A percentile compares a stretch with the other conserved stretches of the same genome.
Conservation (phyloP, 2,329 filamentous ascomycete species). For the Epicoccum nigrum region DNA sequence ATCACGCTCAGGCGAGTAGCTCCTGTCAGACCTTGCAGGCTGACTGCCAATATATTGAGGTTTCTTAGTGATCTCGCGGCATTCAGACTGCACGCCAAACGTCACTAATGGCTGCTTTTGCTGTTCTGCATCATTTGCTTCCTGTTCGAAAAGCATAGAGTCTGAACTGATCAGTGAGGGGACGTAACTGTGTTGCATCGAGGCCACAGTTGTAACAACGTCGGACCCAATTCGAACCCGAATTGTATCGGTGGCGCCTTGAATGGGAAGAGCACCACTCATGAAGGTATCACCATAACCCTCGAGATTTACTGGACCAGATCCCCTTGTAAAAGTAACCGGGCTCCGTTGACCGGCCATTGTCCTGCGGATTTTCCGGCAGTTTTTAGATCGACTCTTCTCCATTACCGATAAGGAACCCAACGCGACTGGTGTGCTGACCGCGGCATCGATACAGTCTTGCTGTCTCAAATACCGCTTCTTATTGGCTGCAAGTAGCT, state of each 20-base stretch:
- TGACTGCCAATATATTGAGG: not conserved
- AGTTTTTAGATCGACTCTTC: slow-evolving; percentile 42
- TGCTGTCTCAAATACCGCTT: slow-evolving; percentile 36
- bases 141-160: slow-evolving; percentile 46
- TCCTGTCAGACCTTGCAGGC: not conserved
- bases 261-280: slow-evolving; percentile 20
- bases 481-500: slow-evolving; percentile 36
- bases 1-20: slow-evolving; percentile 6
- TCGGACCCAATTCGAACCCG: slow-evolving; percentile 46
- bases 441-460: slow-evolving; percentile 45
- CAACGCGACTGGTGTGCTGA: slow-evolving; percentile 39
- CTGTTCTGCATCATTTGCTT: slow-evolving; percentile 19
- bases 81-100: not conserved
- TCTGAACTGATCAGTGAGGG: slow-evolving; percentile 36
- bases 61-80: not conserved
- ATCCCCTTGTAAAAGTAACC: not conserved
- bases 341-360: slow-evolving; percentile 1
- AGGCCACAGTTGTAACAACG: slow-evolving; percentile 37
- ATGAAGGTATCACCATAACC: slow-evolving; percentile 12
- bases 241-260: slow-evolving; percentile 30
- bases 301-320: slow-evolving; percentile 1
- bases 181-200: slow-evolving; percentile 15
- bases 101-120: not conserved
- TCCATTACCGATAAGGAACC: slow-evolving; percentile 33
- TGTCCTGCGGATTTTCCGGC: slow-evolving; percentile 29